Evolutionary conservation across 2,329 filamentous ascomycete genomes (phyloP).

Genomic region (Gliomastix tumulicola): DNA sequence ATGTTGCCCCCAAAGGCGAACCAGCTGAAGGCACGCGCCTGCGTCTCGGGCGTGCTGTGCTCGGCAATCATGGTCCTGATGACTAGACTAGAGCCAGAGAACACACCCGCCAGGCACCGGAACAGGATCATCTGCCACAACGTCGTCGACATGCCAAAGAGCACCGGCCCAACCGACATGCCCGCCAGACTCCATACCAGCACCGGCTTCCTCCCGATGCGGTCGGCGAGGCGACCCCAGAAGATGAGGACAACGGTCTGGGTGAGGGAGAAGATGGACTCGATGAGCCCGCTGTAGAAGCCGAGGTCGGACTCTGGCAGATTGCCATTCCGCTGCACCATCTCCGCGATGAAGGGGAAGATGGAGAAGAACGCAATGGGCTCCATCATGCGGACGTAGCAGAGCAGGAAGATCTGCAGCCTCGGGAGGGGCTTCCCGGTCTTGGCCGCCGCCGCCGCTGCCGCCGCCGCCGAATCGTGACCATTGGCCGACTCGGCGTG

Average conservation of each 20-base stretch:
- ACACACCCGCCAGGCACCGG: constrained; percentile 64
- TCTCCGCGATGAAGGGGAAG: constrained; percentile 73
- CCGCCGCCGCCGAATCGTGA: not conserved
- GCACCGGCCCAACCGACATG: constrained; percentile 48
- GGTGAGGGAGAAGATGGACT: constrained; percentile 65
- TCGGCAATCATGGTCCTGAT: constrained; percentile 74
- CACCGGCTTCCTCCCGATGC: constrained; percentile 64
- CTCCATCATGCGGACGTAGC: constrained; percentile 66
- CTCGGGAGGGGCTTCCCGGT: constrained; percentile 43
- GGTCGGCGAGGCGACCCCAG: constrained; percentile 60
- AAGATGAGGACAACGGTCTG: constrained; percentile 73
- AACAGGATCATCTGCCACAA: constrained; percentile 72
- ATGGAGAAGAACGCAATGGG: constrained; percentile 80
- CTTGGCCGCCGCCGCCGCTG: not conserved
- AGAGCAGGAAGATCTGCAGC: constrained; percentile 64
- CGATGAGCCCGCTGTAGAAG: constrained; percentile 73
- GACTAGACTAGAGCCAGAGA: constrained; percentile 67
- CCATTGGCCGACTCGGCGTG: not conserved
- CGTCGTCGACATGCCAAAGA: constrained; percentile 62
- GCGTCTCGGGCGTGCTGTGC: constrained; percentile 60
- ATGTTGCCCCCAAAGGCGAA: constrained; percentile 71
- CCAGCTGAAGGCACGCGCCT: constrained; percentile 67
- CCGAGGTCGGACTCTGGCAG: constrained; percentile 62
- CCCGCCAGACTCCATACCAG: constrained; percentile 62
- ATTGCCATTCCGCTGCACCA: constrained; percentile 61